These are phyloP conservation scores for Abrus pulchellus DNA, from an alignment of 306 rosid genomes.

Conservation along the genomic window DNA sequence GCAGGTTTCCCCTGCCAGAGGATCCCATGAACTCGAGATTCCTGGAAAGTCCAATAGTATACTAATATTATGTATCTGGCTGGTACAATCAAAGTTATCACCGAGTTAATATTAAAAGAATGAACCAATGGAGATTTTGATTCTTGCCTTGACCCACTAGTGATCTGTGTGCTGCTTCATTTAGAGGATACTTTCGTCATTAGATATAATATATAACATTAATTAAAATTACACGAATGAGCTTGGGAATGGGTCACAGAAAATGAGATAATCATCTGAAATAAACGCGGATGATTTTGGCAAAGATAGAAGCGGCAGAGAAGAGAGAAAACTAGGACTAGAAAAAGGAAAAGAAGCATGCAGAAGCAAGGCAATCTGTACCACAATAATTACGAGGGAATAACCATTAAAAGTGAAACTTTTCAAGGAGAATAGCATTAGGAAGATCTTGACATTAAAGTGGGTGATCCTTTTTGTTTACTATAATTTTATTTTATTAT, in stretches of 20 bases:
- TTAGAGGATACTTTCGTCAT: constrained; percentile 21
- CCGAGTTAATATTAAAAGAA: constrained; percentile 39
- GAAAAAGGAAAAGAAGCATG: not conserved
- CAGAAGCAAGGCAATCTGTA: constrained; percentile 19
- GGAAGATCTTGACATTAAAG: constrained; percentile 48
- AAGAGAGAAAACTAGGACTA: not conserved
- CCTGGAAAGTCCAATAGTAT: constrained; percentile 42
- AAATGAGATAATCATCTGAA: constrained; percentile 2
- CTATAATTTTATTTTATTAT: not conserved
- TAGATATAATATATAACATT: not conserved
- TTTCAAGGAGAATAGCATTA: constrained; percentile 46
- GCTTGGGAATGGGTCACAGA: constrained; percentile 36
- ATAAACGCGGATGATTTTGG: constrained; percentile 2
- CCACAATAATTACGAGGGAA: constrained; percentile 9
- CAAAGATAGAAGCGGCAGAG: constrained; percentile 7
- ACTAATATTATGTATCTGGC: constrained; percentile 43
- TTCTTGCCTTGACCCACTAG: constrained; percentile 50
- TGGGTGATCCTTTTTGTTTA: constrained; percentile 4
- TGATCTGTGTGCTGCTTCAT: constrained; percentile 44
- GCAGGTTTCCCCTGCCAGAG: constrained; percentile 42
- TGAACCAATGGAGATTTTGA: constrained; percentile 42
- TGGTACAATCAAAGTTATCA: constrained; percentile 59
- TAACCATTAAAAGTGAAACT: constrained; percentile 25
- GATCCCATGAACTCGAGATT: constrained; percentile 50
- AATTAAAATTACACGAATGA: not conserved